Conservation (phyloP, 257 asterid genomes). For the Gentiana dahurica region DNA sequence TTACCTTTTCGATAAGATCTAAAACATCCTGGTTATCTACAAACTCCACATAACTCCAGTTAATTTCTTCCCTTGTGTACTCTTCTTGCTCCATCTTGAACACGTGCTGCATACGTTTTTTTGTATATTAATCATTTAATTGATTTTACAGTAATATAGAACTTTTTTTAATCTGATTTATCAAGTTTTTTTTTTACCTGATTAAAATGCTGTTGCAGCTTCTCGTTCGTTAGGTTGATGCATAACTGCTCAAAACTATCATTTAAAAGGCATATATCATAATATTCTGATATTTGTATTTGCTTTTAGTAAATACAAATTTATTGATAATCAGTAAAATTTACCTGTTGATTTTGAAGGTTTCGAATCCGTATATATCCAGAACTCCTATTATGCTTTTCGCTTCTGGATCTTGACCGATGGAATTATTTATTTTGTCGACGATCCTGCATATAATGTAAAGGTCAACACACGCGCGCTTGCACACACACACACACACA, state of each 20-base stretch:
- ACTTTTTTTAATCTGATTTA: neutral
- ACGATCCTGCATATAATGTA: conserved; percentile 57
- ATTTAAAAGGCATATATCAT: conserved; percentile 5
- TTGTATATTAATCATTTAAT: conserved; percentile 10
- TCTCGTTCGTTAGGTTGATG: conserved; percentile 89
- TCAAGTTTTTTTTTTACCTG: conserved; percentile 39
- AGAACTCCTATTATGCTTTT: conserved; percentile 89
- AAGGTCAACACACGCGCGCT: too few relatives aligned
- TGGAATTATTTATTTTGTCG: conserved; percentile 85
- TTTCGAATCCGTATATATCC: conserved; percentile 92
- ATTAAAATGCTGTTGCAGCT: conserved; percentile 96
- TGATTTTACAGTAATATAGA: neutral
- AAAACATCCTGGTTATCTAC: conserved; percentile 94
- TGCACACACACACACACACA: too few relatives aligned
- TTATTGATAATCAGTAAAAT: neutral
- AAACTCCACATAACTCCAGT: conserved; percentile 96
- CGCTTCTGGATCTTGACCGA: conserved; percentile 87
- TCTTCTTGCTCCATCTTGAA: conserved; percentile 99
- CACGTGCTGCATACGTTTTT: conserved; percentile 54
- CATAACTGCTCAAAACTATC: conserved; percentile 86
- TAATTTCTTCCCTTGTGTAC: conserved; percentile 78
- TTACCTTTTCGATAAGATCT: conserved; percentile 91
- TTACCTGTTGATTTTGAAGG: conserved; percentile 91
- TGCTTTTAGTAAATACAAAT: neutral
- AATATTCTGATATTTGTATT: conserved; percentile 12